Percentiles rank a stretch among this genome's conserved stretches.
Evolutionary conservation across 768 basidiomycete genomes (phyloP).

Genomic region (Termitomyces sp.): DNA sequence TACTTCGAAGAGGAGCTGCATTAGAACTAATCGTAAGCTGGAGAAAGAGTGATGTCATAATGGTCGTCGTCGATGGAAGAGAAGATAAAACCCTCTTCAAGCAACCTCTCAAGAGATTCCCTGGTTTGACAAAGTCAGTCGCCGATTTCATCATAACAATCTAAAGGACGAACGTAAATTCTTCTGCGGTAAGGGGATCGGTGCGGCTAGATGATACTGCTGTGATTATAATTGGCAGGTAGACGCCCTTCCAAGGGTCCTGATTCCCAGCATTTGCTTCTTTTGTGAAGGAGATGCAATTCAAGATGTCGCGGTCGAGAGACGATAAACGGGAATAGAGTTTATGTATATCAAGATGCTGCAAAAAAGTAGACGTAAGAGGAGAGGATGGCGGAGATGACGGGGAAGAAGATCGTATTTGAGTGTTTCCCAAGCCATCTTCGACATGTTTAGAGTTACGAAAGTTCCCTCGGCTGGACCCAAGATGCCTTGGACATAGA

Average conservation of each 20-base stretch:
- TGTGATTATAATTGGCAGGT: not conserved
- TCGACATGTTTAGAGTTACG: not conserved
- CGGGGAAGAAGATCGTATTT: not conserved
- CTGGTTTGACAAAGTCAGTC: not conserved
- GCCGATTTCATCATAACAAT: not conserved
- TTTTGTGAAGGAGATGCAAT: not conserved
- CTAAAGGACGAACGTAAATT: not conserved
- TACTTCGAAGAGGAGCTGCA: too few species aligned
- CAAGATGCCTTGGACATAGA: not conserved
- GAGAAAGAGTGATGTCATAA: not conserved
- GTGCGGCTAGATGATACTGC: not conserved
- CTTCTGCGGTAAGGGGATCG: not conserved
- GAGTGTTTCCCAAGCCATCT: not conserved
- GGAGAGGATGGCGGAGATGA: not conserved
- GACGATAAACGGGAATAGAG: not conserved
- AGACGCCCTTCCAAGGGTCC: not conserved
- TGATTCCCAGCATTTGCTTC: not conserved
- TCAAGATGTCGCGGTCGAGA: constrained; percentile 3
- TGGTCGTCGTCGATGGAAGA: constrained; percentile 1
- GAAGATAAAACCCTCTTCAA: not conserved
- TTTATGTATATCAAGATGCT: not conserved
- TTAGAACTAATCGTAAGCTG: not conserved
- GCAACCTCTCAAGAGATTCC: constrained; percentile 1
- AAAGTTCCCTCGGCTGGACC: not conserved
- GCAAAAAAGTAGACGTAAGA: not conserved